phyloP scores from a whole-genome alignment of 495 filamentous ascomycete species.

The Penicilliopsis zonata region DNA sequence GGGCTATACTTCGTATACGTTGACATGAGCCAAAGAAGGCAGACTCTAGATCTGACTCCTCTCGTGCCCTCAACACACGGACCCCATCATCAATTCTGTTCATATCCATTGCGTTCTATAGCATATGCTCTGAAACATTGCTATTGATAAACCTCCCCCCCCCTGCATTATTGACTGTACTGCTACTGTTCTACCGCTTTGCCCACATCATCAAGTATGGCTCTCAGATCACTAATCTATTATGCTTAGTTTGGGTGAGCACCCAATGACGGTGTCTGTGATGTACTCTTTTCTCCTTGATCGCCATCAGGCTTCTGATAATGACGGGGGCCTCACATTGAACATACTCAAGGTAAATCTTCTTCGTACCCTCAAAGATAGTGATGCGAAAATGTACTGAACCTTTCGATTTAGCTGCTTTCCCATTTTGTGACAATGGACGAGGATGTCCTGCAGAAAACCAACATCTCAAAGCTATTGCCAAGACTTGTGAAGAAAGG shows the following conservation, averaged over 20 bases:
- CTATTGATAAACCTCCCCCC: not conserved
- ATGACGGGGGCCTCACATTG: conserved; percentile 47
- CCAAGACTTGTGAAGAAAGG: conserved; percentile 56
- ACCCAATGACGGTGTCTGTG: conserved; percentile 40
- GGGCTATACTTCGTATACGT: too few species aligned
- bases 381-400: conserved; percentile 3
- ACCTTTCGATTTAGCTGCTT: conserved; percentile 37
- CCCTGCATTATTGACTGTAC: not conserved
- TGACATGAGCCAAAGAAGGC: too few species aligned
- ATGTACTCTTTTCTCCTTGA: conserved; percentile 54
- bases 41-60: not conserved
- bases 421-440: conserved; percentile 51
- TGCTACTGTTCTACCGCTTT: not conserved
- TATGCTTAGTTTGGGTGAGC: conserved; percentile 41
- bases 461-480: conserved; percentile 54
- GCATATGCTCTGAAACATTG: not conserved
- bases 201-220: not conserved
- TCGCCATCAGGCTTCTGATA: conserved; percentile 53
- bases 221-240: conserved; percentile 17
- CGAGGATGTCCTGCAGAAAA: conserved; percentile 46
- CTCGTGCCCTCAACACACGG: not conserved
- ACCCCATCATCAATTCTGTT: not conserved
- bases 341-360: conserved; percentile 47
- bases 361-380: not conserved
- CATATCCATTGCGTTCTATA: too few species aligned